Base-by-base conservation (phyloP, 805 yeast species). In the Candida methanosorbosa region DNA sequence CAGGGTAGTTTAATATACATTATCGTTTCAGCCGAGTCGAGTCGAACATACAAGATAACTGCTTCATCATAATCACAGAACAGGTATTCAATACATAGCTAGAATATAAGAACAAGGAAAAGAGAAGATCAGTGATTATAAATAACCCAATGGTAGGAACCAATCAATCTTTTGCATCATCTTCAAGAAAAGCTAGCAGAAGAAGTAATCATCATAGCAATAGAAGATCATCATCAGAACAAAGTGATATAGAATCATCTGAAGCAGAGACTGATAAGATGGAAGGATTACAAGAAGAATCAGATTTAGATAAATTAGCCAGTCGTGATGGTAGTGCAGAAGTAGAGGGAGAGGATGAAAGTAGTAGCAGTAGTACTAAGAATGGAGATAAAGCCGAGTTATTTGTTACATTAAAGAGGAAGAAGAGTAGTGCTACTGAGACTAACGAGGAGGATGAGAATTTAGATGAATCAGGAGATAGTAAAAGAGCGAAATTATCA, bases 261-360 rank as follows among this genome's bases (percentile, higher is more conserved):
- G 96, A 87, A 57, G 95, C 92, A 14, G 97, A 87, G 53, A 87
- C 97, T 0, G 96, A 87, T 51, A 80, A 75, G 46, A 75, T 86
- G 84, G 90, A 76, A 27, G 57, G 50, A 17, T 34, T 55, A 29
- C 86, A 72, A n/a, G 64, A 74, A 25, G 70, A 68, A 24, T 68
- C 81, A 15, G 65, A 72, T 25, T 50, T 81, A 41, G 63, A 57
- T 16, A 57, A 64, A 4, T 46, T 65, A 33, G 64, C 63, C 8
- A 43, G 48, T n/a, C n/a, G n/a, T n/a, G n/a, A n/a, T n/a, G n/a
- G n/a, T n/a, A n/a, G n/a, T n/a, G n/a, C n/a, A n/a, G n/a, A 19
- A 29, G 13, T 8, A 16, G n/a, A 27, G 30, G 15, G 25, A 32
- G 19, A 7, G 24, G 26, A 27, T n/a, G 32, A n/a, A 31, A 33